These are phyloP conservation scores for Candida germanica DNA, from an alignment of 805 yeast genomes.

Conservation along the genomic window DNA sequence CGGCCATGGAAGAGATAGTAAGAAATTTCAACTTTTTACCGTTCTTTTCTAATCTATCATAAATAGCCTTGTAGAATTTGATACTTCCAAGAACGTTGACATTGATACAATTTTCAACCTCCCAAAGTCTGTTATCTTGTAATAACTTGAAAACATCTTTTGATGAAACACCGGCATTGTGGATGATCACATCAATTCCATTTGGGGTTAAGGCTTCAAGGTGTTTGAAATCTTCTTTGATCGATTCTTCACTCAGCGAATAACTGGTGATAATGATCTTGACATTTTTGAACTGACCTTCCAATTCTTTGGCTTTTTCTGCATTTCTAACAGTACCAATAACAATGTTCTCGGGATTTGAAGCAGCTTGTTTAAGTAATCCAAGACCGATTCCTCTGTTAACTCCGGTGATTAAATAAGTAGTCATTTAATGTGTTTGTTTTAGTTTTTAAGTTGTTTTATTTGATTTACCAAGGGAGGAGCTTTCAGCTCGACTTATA, in stretches of 20 bases:
- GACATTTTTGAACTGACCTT: constrained; percentile 5
- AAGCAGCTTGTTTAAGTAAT: constrained; percentile 22
- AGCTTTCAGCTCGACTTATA: no score
- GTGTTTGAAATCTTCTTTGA: constrained; percentile 12
- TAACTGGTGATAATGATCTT: constrained; percentile 8
- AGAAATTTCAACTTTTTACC: background rate
- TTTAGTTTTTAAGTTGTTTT: no score
- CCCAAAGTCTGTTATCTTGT: background rate
- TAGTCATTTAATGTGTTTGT: no score
- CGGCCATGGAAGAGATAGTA: constrained; percentile 14
- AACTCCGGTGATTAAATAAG: constrained; percentile 40
- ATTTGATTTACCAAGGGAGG: no score
- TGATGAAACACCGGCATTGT: constrained; percentile 26
- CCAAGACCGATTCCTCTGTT: constrained; percentile 40
- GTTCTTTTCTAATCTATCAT: constrained; percentile 1
- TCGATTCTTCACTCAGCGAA: constrained; percentile 2
- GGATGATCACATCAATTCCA: constrained; percentile 32
- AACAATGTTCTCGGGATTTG: constrained; percentile 16
- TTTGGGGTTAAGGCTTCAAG: constrained; percentile 17
- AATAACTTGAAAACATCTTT: no score
- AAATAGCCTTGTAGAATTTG: constrained; percentile 3
- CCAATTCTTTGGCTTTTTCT: constrained; percentile 15
- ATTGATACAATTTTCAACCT: background rate
- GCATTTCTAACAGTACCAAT: constrained; percentile 20
- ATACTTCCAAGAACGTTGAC: constrained; percentile 2